Evolutionary conservation across 345 rosid genomes (phyloP).

Genomic region (Durio zibethinus): DNA sequence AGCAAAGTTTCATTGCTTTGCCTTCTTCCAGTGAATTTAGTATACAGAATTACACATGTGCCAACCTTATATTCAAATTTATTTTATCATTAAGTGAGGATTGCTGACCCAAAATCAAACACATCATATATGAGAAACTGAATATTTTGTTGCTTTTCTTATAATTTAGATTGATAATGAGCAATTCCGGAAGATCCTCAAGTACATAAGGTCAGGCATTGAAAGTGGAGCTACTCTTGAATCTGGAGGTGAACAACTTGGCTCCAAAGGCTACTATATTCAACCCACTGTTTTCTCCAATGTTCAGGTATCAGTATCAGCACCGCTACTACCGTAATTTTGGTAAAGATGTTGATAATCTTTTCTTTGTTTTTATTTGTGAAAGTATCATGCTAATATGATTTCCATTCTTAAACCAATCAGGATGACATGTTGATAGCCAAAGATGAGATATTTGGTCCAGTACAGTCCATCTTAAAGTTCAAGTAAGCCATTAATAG

Average conservation of each 20-base stretch:
- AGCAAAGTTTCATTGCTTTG: too few relatives aligned
- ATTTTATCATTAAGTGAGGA: too few relatives aligned
- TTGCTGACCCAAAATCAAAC: neutral
- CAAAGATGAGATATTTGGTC: conserved; percentile 89
- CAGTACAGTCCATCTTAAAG: conserved; percentile 83
- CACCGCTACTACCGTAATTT: neutral
- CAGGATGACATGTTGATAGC: conserved; percentile 96
- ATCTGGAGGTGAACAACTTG: conserved; percentile 75
- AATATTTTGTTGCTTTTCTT: neutral
- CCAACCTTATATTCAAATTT: neutral
- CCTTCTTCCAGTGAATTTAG: neutral
- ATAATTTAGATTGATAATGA: conserved; percentile 57
- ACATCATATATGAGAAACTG: neutral
- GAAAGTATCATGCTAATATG: neutral
- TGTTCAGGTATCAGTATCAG: conserved; percentile 54
- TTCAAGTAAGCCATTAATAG: conserved; percentile 57
- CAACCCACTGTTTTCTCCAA: conserved; percentile 97
- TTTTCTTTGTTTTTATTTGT: neutral
- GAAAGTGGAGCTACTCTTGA: conserved; percentile 88
- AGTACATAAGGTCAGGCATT: conserved; percentile 64
- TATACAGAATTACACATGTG: neutral
- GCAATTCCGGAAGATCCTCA: conserved; percentile 70
- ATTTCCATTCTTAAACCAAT: neutral
- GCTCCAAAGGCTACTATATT: conserved; percentile 71
- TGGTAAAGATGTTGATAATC: neutral